phyloP scores from a whole-genome alignment of 2,329 filamentous ascomycete species.

The Hymenoscyphus albidus region DNA sequence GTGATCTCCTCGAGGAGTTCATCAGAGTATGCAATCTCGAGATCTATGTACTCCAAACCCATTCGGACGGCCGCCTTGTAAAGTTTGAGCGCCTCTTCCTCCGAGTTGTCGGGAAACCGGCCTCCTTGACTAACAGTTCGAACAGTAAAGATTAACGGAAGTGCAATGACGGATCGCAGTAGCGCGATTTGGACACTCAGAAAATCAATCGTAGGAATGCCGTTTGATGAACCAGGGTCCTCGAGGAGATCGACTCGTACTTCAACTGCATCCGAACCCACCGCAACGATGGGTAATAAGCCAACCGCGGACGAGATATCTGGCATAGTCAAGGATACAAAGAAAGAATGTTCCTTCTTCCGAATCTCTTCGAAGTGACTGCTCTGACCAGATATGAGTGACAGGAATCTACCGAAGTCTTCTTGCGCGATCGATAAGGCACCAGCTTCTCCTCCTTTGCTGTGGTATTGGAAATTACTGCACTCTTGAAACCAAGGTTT shows the following conservation, averaged over 20 bases:
- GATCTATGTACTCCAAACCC: slow-evolving; percentile 87
- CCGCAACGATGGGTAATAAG: slow-evolving; percentile 66
- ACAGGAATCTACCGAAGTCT: slow-evolving; percentile 72
- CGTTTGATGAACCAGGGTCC: slow-evolving; percentile 53
- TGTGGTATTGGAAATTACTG: slow-evolving; percentile 92
- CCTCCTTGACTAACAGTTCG: slow-evolving; percentile 84
- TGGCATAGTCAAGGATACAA: slow-evolving; percentile 84
- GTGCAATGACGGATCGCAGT: slow-evolving; percentile 64
- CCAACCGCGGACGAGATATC: slow-evolving; percentile 61
- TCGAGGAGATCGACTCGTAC: slow-evolving; percentile 86
- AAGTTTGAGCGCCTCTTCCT: slow-evolving; percentile 66
- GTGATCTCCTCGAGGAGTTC: slow-evolving; percentile 67
- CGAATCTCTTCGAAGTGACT: slow-evolving; percentile 53
- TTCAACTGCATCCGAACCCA: slow-evolving; percentile 91
- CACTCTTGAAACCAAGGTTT: slow-evolving; percentile 89
- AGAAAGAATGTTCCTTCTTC: slow-evolving; percentile 76
- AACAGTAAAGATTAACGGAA: slow-evolving; percentile 90
- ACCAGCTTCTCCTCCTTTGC: slow-evolving; percentile 52
- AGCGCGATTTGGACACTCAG: slow-evolving; percentile 78
- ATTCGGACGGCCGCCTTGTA: slow-evolving; percentile 77
- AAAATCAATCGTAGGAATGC: slow-evolving; percentile 65
- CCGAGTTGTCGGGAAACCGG: slow-evolving; percentile 73
- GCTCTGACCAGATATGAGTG: slow-evolving; percentile 61
- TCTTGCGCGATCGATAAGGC: slow-evolving; percentile 37
- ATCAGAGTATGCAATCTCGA: slow-evolving; percentile 83